phyloP scores from a whole-genome alignment of 1,284 basidiomycete species.

The Waitea zeae region DNA sequence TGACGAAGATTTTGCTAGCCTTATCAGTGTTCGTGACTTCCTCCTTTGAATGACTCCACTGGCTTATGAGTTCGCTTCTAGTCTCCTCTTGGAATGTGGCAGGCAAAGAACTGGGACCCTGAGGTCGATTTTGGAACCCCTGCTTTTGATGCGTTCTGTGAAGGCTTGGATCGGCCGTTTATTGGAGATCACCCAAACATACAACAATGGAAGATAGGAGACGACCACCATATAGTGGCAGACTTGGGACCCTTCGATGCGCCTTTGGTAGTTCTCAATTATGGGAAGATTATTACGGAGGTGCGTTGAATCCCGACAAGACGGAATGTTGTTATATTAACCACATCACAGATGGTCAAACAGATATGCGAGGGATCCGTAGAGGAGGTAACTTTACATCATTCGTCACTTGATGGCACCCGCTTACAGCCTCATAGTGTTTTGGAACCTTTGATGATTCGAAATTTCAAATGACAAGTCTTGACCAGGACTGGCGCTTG shows the following conservation, averaged over 20 bases:
- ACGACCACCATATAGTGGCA: too few relatives aligned
- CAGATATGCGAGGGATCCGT: not conserved
- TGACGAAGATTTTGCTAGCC: conserved; percentile 65
- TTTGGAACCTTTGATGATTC: conserved; percentile 69
- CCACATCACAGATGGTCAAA: not conserved
- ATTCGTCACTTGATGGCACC: not conserved
- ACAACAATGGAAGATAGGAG: too few relatives aligned
- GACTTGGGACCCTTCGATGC: too few relatives aligned
- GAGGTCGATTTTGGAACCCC: conserved; percentile 32
- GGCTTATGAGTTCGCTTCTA: conserved; percentile 7
- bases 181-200: conserved; percentile 14
- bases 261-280: too few relatives aligned
- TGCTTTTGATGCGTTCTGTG: conserved; percentile 59
- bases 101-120: conserved; percentile 65
- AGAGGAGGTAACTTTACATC: too few relatives aligned
- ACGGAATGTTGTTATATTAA: too few relatives aligned
- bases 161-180: conserved; percentile 31
- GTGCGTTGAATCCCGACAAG: too few relatives aligned
- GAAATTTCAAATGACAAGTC: conserved; percentile 41
- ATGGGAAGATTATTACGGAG: too few relatives aligned
- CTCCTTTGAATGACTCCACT: not conserved
- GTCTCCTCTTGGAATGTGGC: conserved; percentile 35
- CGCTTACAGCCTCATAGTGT: conserved; percentile 32
- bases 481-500: conserved; percentile 63
- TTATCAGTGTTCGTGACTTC: conserved; percentile 30